phyloP scores from a whole-genome alignment of 2,329 filamentous ascomycete species.

The Xylaria sp. region DNA sequence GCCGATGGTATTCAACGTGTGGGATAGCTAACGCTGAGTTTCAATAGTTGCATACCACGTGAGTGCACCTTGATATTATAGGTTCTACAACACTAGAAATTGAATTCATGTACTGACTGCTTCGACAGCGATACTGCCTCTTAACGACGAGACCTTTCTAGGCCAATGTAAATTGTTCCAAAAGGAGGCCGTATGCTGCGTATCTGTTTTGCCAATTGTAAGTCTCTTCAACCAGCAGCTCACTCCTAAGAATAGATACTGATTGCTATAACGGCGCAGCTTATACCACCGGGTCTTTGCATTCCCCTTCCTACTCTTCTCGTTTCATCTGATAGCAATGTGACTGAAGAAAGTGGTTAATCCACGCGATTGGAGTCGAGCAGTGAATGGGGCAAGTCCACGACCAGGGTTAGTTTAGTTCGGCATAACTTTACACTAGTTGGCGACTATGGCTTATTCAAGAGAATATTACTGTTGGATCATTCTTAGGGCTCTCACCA shows the following conservation, averaged over 20 bases:
- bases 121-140: constrained; percentile 2
- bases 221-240: not conserved
- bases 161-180: constrained; percentile 9
- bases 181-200: constrained; percentile 14
- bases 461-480: too few species aligned
- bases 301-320: not conserved
- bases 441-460: too few species aligned
- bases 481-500: too few species aligned
- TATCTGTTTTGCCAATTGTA: not conserved
- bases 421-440: too few species aligned
- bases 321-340: too few species aligned
- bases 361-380: too few species aligned
- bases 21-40: not conserved
- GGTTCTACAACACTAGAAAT: too few species aligned
- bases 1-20: not conserved
- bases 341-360: too few species aligned
- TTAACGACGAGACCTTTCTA: constrained; percentile 9
- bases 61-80: not conserved
- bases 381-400: too few species aligned
- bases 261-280: not conserved
- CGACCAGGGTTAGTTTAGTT: too few species aligned
- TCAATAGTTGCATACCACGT: constrained; percentile 8
- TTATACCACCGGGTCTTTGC: constrained; percentile 4
- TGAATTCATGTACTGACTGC: not conserved
- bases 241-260: not conserved